Percentiles rank a stretch among this genome's conserved stretches.
These are phyloP conservation scores for Sclerotinia subarctica DNA, from an alignment of 2,329 filamentous ascomycete genomes.

Conservation along the genomic window DNA sequence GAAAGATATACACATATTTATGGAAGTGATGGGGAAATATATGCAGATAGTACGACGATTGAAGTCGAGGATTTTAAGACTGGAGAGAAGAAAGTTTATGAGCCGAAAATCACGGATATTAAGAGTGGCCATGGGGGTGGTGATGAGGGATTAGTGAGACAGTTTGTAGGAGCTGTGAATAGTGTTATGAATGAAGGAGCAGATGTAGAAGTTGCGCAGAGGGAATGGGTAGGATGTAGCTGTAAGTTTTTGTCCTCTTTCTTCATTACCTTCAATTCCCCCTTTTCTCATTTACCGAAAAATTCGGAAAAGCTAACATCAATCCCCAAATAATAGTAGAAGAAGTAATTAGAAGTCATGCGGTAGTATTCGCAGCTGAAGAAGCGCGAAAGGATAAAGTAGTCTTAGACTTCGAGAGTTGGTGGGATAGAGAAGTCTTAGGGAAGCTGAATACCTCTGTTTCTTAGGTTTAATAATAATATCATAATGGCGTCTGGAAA, in stretches of 20 bases:
- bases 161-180: slow-evolving; percentile 80
- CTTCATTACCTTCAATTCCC: background rate
- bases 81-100: slow-evolving; percentile 49
- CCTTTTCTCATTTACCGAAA: background rate
- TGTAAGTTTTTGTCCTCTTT: slow-evolving; percentile 23
- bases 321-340: slow-evolving; percentile 49
- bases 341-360: slow-evolving; percentile 85
- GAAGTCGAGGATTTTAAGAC: slow-evolving; percentile 69
- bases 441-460: slow-evolving; percentile 22
- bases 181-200: slow-evolving; percentile 70
- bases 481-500: background rate
- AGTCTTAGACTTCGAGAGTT: slow-evolving; percentile 71
- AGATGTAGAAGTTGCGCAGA: slow-evolving; percentile 68
- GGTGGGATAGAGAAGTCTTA: slow-evolving; percentile 65
- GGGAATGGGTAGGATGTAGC: slow-evolving; percentile 72
- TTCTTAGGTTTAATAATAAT: background rate
- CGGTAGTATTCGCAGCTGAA: slow-evolving; percentile 90
- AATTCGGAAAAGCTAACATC: background rate
- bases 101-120: slow-evolving; percentile 55
- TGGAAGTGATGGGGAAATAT: slow-evolving; percentile 80
- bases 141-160: slow-evolving; percentile 73
- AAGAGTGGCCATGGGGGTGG: slow-evolving; percentile 69
- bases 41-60: slow-evolving; percentile 78
- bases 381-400: slow-evolving; percentile 69
- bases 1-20: slow-evolving; percentile 82